These are phyloP conservation scores for Cyclotella baltica DNA, from an alignment of 108 stramenopile species.

Conservation along the genomic window DNA sequence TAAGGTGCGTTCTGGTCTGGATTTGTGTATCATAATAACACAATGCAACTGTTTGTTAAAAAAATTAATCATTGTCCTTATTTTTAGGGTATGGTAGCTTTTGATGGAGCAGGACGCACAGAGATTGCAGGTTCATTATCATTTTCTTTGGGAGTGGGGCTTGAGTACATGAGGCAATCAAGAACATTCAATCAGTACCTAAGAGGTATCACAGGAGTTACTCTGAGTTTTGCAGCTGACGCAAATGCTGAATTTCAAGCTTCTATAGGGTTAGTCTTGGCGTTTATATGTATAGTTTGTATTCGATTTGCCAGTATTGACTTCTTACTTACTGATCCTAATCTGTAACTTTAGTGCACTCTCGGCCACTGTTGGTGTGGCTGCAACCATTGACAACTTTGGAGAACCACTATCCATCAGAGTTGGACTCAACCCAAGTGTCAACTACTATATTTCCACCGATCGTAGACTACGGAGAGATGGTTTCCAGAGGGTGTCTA, in stretches of 20 bases:
- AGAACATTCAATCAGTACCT: conserved; percentile 31
- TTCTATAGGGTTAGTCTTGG: conserved; percentile 23
- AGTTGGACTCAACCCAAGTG: conserved; percentile 28
- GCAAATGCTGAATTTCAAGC: conserved; percentile 24
- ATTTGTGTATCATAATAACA: no score
- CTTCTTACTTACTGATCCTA: no score
- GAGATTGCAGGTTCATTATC: not conserved
- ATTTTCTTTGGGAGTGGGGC: conserved; percentile 36
- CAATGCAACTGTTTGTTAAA: no score
- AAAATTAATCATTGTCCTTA: no score
- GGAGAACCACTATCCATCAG: conserved; percentile 20
- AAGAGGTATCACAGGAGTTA: conserved; percentile 40
- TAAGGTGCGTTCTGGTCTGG: no score
- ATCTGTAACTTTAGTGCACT: conserved; percentile 5
- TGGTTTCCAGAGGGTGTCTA: conserved; percentile 9
- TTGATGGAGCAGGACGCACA: not conserved
- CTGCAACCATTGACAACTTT: conserved; percentile 20
- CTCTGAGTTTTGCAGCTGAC: conserved; percentile 20
- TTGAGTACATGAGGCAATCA: conserved; percentile 18
- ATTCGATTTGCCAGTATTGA: no score
- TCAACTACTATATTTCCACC: conserved; percentile 47
- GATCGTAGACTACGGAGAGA: conserved; percentile 1
- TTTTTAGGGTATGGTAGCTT: not conserved
- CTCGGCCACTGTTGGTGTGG: conserved; percentile 16
- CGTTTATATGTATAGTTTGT: no score